phyloP scores from a whole-genome alignment of 805 yeast genomes.

The Ogataea pignaliae region DNA sequence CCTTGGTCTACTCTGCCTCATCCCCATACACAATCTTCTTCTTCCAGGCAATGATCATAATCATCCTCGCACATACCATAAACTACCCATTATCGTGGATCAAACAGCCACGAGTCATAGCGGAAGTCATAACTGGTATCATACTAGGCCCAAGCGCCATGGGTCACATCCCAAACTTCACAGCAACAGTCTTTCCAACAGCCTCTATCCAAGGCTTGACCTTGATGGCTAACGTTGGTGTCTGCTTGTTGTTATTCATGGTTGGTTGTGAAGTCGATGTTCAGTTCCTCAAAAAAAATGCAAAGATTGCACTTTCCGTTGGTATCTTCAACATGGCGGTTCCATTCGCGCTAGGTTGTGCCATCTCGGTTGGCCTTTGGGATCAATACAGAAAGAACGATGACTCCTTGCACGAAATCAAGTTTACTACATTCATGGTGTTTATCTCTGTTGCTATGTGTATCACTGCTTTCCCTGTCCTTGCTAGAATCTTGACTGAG shows the following conservation, averaged over 20 bases:
- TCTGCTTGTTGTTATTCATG: constrained; percentile 68
- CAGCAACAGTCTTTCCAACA: constrained; percentile 58
- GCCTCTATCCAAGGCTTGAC: constrained; percentile 61
- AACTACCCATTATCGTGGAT: constrained; percentile 56
- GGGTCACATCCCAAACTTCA: constrained; percentile 67
- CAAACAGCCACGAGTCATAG: constrained; percentile 76
- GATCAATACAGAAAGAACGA: constrained; percentile 42
- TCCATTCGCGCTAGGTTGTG: constrained; percentile 78
- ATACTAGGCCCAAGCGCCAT: constrained; percentile 70
- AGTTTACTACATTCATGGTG: constrained; percentile 72
- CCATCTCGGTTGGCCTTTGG: constrained; percentile 64
- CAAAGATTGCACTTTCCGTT: constrained; percentile 58
- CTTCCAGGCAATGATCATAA: constrained; percentile 63
- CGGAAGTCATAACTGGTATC: constrained; percentile 77
- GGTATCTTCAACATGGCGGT: constrained; percentile 70
- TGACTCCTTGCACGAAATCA: constrained; percentile 32
- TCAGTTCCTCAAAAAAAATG: constrained; percentile 55
- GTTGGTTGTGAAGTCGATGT: constrained; percentile 79
- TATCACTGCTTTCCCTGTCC: constrained; percentile 81
- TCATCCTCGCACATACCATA: constrained; percentile 53
- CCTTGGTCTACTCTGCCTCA: constrained; percentile 52
- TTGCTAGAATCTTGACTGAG: constrained; percentile 75
- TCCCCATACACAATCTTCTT: constrained; percentile 66
- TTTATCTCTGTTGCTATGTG: constrained; percentile 81
- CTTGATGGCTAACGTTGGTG: constrained; percentile 68